Base-by-base conservation (phyloP, 192 early-diverging fungal species). In the Powellomyces hirtus region DNA sequence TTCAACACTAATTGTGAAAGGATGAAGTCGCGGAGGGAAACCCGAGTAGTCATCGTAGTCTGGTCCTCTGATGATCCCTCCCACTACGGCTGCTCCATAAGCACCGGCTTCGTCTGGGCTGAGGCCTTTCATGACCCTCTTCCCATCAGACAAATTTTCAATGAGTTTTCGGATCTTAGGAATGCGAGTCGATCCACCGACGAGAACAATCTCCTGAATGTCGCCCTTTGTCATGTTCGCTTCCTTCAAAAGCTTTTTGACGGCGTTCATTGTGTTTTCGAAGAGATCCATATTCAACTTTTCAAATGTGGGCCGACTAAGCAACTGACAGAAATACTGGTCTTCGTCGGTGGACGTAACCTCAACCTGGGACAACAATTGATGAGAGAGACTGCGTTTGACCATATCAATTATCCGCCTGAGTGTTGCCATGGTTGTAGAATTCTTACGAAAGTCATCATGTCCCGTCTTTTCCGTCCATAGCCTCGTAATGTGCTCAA, bases 71-170 rank as follows among this genome's bases (percentile, higher is more conserved):
- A 95, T 84, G 64, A 94, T 89, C 76, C 90, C 94, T 59, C n/a
- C n/a, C n/a, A n/a, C n/a, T n/a, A 95, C 90, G 56, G 92, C 93
- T 59, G 93, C 92, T 77, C 93, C 93, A 72, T 92, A 91, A 60
- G 92, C 93, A 49, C 94, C 92, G 44, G 91, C 92, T 82, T 96
- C 94, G 84, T 95, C 93, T 68, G 93, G 94, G 88, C 95, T 95
- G 84, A 94, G 93, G 51, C 88, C 84, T 83, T 90, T 91, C 80
- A 86, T 89, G 62, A 89, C 91, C 81, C 94, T 90, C 84, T 96
- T 96, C 64, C 94, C 92, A 83, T 90, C 91, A 78, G 93, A 94
- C 85, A 86, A 92, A 80, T 94, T 91, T 35, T 88, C 89, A 40
- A 94, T 75, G 38, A 94, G 81, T 24, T 86, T 69, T 80, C 89